A percentile compares a stretch with the other conserved stretches of the same genome.
Evolutionary conservation across 495 filamentous ascomycete genomes (phyloP).

Genomic region (Podospora comata): DNA sequence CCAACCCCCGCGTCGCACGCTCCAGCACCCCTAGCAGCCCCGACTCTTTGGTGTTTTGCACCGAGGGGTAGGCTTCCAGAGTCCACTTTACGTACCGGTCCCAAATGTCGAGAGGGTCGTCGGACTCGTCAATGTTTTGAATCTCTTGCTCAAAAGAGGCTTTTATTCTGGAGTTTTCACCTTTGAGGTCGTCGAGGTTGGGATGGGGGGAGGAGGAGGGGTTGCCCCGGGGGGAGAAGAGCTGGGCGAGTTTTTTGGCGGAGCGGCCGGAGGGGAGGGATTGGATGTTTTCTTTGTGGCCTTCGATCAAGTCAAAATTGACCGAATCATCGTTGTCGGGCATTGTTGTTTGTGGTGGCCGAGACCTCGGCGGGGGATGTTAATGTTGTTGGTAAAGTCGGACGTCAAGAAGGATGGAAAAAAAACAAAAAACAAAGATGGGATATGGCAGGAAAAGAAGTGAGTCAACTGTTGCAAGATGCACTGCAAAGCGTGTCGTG

Average conservation of each 20-base stretch:
- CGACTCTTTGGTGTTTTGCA: conserved; percentile 85
- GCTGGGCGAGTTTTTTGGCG: conserved; percentile 79
- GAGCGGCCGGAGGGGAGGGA: conserved; percentile 87
- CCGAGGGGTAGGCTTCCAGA: conserved; percentile 87
- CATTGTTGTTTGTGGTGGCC: conserved; percentile 36
- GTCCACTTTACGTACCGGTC: conserved; percentile 98
- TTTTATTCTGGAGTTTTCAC: conserved; percentile 70
- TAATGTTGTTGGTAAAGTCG: neutral
- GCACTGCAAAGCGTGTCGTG: neutral
- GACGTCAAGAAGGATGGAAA: neutral
- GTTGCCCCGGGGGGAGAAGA: conserved; percentile 59
- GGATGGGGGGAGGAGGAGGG: too few relatives aligned
- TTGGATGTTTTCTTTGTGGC: conserved; percentile 96
- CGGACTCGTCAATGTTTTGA: conserved; percentile 70
- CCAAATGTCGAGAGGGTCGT: conserved; percentile 93
- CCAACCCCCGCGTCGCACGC: conserved; percentile 84
- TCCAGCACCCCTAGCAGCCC: conserved; percentile 86
- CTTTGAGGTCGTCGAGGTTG: conserved; percentile 62
- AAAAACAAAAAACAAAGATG: neutral
- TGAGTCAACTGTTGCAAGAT: neutral
- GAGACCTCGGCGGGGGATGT: neutral
- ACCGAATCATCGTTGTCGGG: conserved; percentile 54
- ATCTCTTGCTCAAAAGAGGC: conserved; percentile 86
- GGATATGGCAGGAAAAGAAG: neutral
- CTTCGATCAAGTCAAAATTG: conserved; percentile 93